Evolutionary conservation across 2,329 filamentous ascomycete species (phyloP).

Genomic region (Colletotrichum limetticola): DNA sequence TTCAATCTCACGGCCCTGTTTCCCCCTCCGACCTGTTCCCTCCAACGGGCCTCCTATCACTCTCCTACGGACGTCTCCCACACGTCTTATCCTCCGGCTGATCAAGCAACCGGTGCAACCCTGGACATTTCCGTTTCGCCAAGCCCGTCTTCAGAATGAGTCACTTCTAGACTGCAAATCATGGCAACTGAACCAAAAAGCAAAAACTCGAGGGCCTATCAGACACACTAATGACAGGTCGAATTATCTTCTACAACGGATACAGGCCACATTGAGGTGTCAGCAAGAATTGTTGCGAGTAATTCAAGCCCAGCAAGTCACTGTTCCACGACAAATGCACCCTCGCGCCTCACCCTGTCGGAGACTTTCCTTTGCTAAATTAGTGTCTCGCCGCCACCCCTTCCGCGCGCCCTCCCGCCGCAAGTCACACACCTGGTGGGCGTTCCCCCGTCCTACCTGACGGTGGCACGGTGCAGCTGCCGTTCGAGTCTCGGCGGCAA

Average conservation of each 20-base stretch:
- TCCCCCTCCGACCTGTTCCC: neutral
- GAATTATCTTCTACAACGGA: neutral
- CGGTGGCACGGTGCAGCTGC: neutral
- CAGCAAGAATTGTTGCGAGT: neutral
- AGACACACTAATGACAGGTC: neutral
- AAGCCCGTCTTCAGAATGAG: slow-evolving; percentile 15
- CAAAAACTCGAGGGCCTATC: neutral
- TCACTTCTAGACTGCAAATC: neutral
- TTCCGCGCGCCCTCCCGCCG: slow-evolving; percentile 19
- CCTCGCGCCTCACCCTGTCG: slow-evolving; percentile 6
- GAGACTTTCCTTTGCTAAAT: slow-evolving; percentile 10
- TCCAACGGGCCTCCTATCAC: too few species aligned
- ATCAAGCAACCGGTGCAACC: slow-evolving; percentile 17
- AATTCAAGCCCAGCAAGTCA: neutral
- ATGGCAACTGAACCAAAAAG: neutral
- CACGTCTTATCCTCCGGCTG: neutral
- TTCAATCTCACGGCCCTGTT: neutral
- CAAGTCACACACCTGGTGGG: slow-evolving; percentile 7
- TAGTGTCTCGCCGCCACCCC: neutral
- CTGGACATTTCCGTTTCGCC: slow-evolving; percentile 3
- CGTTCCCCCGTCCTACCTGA: neutral
- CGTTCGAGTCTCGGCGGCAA: neutral
- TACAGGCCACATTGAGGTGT: neutral
- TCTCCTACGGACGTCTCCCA: neutral
- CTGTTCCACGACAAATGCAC: neutral